These are phyloP conservation scores for Golubevia pallescens DNA, from an alignment of 1,284 basidiomycete genomes.

Conservation along the genomic window DNA sequence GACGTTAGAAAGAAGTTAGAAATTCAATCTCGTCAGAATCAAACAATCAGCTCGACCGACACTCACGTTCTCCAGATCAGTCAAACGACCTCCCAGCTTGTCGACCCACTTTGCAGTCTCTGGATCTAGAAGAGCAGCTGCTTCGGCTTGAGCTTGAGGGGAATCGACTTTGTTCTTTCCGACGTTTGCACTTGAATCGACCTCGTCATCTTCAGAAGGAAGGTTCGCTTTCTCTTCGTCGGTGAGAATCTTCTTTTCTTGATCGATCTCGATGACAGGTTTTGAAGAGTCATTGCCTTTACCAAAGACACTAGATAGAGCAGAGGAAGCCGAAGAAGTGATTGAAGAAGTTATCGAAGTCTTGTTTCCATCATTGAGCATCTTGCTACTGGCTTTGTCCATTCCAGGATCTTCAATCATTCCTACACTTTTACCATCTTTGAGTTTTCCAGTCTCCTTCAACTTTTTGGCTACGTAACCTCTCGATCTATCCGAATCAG, in stretches of 20 bases:
- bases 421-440: background rate
- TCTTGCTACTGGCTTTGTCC: background rate
- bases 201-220: background rate
- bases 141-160: background rate
- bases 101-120: conserved; percentile 46
- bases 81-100: conserved; percentile 50
- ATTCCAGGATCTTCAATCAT: background rate
- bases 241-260: background rate
- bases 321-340: background rate
- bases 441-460: conserved; percentile 29
- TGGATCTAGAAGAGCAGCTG: conserved; percentile 17
- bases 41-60: background rate
- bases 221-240: background rate
- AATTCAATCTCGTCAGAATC: background rate
- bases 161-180: background rate
- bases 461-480: conserved; percentile 47
- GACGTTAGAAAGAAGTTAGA: background rate
- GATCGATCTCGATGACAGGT: background rate
- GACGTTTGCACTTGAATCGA: background rate
- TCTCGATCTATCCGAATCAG: conserved; percentile 45
- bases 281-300: background rate
- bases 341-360: background rate
- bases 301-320: background rate
- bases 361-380: background rate
- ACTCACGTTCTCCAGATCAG: conserved; percentile 33